Evolutionary conservation across 257 asterid species (phyloP).

Genomic region (Eucommia ulmoides): DNA sequence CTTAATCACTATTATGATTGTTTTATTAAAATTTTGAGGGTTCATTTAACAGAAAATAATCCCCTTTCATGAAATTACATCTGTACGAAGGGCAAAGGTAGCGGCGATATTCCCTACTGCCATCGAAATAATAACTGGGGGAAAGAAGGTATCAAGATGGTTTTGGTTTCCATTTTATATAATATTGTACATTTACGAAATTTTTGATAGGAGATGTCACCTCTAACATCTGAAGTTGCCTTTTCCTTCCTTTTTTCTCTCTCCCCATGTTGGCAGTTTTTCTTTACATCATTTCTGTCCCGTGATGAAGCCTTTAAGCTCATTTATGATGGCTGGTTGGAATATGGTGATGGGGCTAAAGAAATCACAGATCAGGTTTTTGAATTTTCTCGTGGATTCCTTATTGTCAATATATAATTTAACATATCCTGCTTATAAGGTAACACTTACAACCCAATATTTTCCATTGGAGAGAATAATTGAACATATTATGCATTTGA

Average conservation of each 20-base stretch:
- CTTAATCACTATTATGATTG: slow-evolving; percentile 8
- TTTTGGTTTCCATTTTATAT: not conserved
- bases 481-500: no score
- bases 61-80: slow-evolving; percentile 65
- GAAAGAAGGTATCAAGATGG: slow-evolving; percentile 53
- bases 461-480: no score
- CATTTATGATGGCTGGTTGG: slow-evolving; percentile 78
- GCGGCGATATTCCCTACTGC: slow-evolving; percentile 94
- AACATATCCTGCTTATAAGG: no score
- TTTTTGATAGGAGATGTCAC: no score
- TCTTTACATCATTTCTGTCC: slow-evolving; percentile 86
- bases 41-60: slow-evolving; percentile 51
- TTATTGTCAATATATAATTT: no score
- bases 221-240: no score
- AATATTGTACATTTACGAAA: not conserved
- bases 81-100: slow-evolving; percentile 77
- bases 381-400: slow-evolving; percentile 3
- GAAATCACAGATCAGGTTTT: slow-evolving; percentile 42
- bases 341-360: slow-evolving; percentile 30
- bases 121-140: slow-evolving; percentile 79
- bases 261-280: slow-evolving; percentile 51
- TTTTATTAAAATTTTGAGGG: slow-evolving; percentile 5
- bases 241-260: not conserved
- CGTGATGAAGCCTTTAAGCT: slow-evolving; percentile 99
- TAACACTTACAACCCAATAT: no score